Conservation (phyloP, 805 yeast species). For the Schizosaccharomyces pombe region DNA sequence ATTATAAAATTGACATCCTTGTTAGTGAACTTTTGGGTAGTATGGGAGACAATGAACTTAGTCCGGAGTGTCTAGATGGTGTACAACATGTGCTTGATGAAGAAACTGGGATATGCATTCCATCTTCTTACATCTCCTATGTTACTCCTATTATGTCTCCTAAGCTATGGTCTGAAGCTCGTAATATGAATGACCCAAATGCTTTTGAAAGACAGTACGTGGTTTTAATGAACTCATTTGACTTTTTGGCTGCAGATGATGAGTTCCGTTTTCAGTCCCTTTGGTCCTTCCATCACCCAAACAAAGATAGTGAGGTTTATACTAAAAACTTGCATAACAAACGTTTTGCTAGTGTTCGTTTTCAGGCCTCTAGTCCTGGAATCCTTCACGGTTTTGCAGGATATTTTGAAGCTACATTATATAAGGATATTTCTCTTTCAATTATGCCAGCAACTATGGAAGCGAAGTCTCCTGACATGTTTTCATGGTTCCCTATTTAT, state of each 20-base stretch:
- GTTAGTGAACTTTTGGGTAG: constrained; percentile 73
- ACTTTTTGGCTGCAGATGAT: constrained; percentile 20
- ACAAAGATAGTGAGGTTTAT: neutral
- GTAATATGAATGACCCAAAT: constrained; percentile 4
- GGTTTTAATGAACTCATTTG: constrained; percentile 20
- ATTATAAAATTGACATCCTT: constrained; percentile 28
- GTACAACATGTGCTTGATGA: constrained; percentile 21
- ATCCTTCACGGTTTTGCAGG: constrained; percentile 57
- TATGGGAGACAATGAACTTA: constrained; percentile 74
- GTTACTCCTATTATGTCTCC: constrained; percentile 50
- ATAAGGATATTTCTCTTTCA: constrained; percentile 31
- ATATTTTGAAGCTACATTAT: constrained; percentile 46
- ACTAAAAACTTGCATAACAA: neutral
- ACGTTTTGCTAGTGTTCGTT: neutral
- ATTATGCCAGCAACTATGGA: constrained; percentile 22
- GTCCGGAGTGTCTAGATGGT: constrained; percentile 53
- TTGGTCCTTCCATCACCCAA: constrained; percentile 44
- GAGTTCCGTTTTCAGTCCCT: constrained; percentile 21
- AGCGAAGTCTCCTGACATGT: constrained; percentile 21
- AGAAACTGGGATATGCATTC: constrained; percentile 32
- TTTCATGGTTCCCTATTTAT: constrained; percentile 48
- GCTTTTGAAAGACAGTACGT: constrained; percentile 22
- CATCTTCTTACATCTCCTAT: constrained; percentile 32
- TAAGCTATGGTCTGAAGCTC: constrained; percentile 18
- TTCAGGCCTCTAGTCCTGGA: constrained; percentile 13